Evolutionary conservation across 352 stramenopile species (phyloP).

Genomic region (Globisporangium emineosum): DNA sequence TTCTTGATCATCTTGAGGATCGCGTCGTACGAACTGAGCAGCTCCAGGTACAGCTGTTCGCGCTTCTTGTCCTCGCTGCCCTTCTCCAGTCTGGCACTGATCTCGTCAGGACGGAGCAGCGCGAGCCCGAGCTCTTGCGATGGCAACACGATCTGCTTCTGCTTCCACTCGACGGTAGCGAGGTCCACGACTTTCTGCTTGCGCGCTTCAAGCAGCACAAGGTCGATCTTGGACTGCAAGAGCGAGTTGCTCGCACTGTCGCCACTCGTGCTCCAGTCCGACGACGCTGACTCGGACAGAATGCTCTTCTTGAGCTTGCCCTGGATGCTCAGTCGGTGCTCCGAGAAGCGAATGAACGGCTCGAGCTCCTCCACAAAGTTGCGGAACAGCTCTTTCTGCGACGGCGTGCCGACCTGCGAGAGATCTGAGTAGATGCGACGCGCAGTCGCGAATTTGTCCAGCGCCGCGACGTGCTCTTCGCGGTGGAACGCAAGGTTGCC

Average conservation of each 20-base stretch:
- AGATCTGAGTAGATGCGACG: conserved; percentile 85
- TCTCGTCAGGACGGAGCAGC: conserved; percentile 70
- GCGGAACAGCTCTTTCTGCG: conserved; percentile 79
- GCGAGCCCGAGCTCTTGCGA: conserved; percentile 71
- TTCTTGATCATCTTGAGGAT: conserved; percentile 67
- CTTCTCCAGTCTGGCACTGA: conserved; percentile 59
- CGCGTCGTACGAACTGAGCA: conserved; percentile 72
- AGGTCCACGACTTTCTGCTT: conserved; percentile 85
- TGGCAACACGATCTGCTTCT: conserved; percentile 66
- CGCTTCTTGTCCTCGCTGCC: conserved; percentile 62
- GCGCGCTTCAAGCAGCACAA: conserved; percentile 75
- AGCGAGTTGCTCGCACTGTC: conserved; percentile 71
- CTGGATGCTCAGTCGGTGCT: conserved; percentile 70
- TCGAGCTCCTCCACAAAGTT: conserved; percentile 69
- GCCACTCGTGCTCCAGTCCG: conserved; percentile 57
- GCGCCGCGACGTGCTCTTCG: conserved; percentile 76
- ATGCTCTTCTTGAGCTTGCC: conserved; percentile 38
- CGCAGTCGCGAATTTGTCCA: conserved; percentile 78
- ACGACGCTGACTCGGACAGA: conserved; percentile 25
- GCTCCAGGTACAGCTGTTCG: conserved; percentile 61
- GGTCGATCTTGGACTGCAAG: conserved; percentile 82
- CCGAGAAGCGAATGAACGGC: conserved; percentile 83
- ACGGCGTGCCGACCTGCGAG: conserved; percentile 73
- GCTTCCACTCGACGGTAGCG: conserved; percentile 79
- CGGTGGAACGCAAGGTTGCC: conserved; percentile 88